Evolutionary conservation across 345 rosid genomes (phyloP).

Genomic region (Xanthoceras sorbifolium): DNA sequence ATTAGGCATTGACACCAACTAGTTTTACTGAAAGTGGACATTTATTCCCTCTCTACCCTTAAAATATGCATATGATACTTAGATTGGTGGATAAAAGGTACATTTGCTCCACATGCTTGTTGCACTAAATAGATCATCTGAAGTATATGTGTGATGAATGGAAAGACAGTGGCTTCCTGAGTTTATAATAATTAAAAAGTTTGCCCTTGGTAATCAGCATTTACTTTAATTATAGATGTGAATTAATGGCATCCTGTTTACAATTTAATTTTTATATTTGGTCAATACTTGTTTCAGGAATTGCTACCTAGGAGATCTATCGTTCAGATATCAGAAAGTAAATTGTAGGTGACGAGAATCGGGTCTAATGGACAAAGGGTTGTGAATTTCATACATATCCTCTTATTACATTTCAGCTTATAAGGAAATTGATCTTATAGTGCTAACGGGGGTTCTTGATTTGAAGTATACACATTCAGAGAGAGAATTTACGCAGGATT

Average conservation of each 20-base stretch:
- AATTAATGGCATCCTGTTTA: constrained; percentile 3
- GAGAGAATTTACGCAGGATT: constrained; percentile 40
- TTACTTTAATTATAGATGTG: background rate
- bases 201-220: background rate
- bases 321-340: constrained; percentile 39
- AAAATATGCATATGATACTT: background rate
- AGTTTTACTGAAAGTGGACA: background rate
- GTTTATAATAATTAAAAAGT: background rate
- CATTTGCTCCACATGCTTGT: background rate
- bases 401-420: constrained; percentile 35
- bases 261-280: constrained; percentile 8
- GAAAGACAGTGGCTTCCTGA: background rate
- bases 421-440: constrained; percentile 39
- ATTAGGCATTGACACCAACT: background rate
- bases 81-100: background rate
- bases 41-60: background rate
- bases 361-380: constrained; percentile 37
- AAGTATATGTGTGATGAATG: background rate
- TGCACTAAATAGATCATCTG: background rate
- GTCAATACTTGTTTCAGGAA: constrained; percentile 49
- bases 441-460: constrained; percentile 43
- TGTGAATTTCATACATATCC: constrained; percentile 38
- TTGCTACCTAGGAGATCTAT: constrained; percentile 66
- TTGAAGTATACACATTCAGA: constrained; percentile 43
- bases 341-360: constrained; percentile 44